Base-by-base conservation (phyloP, 1,284 basidiomycete genomes). In the Termitomyces sp. region DNA sequence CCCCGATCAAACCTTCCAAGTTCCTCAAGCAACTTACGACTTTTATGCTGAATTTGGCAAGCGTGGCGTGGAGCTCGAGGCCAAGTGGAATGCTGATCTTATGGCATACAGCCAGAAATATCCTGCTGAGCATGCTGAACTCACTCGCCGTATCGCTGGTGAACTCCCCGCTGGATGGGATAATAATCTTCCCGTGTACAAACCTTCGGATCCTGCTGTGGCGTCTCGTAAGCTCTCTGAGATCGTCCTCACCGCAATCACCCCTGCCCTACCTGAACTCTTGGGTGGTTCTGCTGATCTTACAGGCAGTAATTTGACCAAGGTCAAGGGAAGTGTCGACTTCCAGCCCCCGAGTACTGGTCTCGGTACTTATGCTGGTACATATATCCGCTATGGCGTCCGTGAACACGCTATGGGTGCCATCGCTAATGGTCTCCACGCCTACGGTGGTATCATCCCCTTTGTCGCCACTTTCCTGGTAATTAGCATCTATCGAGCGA, bases 381-480 rank as follows among this genome's bases (percentile, higher is more conserved):
- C 88, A 52, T 97, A 98, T 73, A 85, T 98, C 70, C 90, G 93
- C 55, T 98, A 91, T 75, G 94, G 94, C 85, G 94, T 98, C 57
- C 92, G 94, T 74, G 94, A 98, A 75, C 94, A 98, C 73, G 94
- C 81, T 65, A 98, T 98, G 94, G 92, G 89, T 67, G 94, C 94
- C 59, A 93, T 97, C 68, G 92, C 88, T 66, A 96, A 96, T 72
- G 93, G 93, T 72, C 71, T 96, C 59, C 73, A 78, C 62, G 93
- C 92, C 15, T 96, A 94, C 72, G 91, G 91, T 52, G 88, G 80
- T 59, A 84, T 93, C 64, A 81, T 93, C 61, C 92, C 91, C 48
- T 93, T 90, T 74, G 83, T 87, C 61, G 92, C 86, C 60, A 95
- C 93, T 52, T 96, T 94, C 86, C 72, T 92, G 73, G 86, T 88